Base-by-base conservation (phyloP, 1,284 basidiomycete species). In the Microbotryum intermedium region DNA sequence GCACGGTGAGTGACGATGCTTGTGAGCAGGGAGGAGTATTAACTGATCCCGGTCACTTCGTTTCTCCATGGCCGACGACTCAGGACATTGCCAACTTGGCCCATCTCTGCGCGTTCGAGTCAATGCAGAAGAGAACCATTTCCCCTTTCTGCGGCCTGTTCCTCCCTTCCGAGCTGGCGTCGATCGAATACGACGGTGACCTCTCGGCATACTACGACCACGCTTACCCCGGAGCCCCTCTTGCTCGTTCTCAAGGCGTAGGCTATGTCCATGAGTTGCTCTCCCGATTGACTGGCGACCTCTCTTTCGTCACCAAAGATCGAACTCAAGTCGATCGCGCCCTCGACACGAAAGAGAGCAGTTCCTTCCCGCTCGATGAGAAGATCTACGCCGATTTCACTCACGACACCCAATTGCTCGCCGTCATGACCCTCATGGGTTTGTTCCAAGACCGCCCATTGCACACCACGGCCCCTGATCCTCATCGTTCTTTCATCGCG, bases 231-330 rank as follows among this genome's bases (percentile, higher is more conserved):
- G 67, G 67, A 3, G 60, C 67, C 29, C 51, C 59, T 7, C 56
- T 67, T 3, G 87, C n/a, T n/a, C n/a, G n/a, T n/a, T n/a, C n/a
- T n/a, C n/a, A n/a, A n/a, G n/a, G n/a, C n/a, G 85, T 90, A 6
- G 89, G 88, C 6, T 91, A 85, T 71, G 76, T 88, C 68, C 90
- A 90, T 72, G 89, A 90, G 74, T 81, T 91, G 42, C 75, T 91
- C 21, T 86, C 88, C 1, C 82, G 89, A 20, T 78, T 90, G 30
- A 86, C 83, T 0, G 78, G 79, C 16, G 72, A 74, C 18, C 79
- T 34, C 25, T 6, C 2, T 25, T 59, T 34, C 28, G 49, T 81
- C 0, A 83, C 87, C 6, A 72, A 71, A 29, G 88, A 90, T 74
- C 71, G 77, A 56, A 90, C 88, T 0, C 85, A 86, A 26, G 87